Conservation (phyloP, 169 alveolate species). For the Cryptosporidium sp. region DNA sequence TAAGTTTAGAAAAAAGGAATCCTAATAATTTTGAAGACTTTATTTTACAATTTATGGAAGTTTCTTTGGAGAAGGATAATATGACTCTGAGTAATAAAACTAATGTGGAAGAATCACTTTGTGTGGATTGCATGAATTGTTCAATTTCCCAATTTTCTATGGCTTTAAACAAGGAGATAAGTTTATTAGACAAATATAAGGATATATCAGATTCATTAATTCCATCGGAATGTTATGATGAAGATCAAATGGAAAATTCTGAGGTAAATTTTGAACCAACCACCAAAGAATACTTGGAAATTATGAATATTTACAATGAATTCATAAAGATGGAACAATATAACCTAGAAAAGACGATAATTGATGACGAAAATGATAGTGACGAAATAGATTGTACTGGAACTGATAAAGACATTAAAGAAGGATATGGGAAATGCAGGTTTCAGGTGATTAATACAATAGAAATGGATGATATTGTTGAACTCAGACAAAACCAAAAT, state of each 20-base stretch:
- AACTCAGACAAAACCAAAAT: constrained; percentile 18
- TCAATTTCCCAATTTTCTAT: constrained; percentile 12
- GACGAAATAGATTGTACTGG: neutral
- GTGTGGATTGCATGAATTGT: constrained; percentile 43
- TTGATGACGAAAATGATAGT: neutral
- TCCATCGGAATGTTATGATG: neutral
- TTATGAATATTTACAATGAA: neutral
- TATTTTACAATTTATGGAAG: constrained; percentile 60
- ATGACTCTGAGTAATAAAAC: neutral
- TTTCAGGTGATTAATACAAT: neutral
- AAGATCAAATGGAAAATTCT: neutral
- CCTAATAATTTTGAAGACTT: constrained; percentile 37
- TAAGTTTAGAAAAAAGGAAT: constrained; percentile 15
- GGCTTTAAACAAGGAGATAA: constrained; percentile 11
- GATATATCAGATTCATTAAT: neutral
- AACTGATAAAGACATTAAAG: neutral
- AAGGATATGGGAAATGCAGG: neutral
- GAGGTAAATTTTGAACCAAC: neutral
- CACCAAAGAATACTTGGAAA: neutral
- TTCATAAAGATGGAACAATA: neutral
- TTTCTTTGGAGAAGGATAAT: constrained; percentile 25
- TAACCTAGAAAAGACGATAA: neutral
- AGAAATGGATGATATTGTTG: constrained; percentile 20
- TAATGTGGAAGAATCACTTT: constrained; percentile 38
- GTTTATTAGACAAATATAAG: neutral